Base-by-base conservation (phyloP, 371 early-diverging fungal genomes). In the Mucor velutinosus region DNA sequence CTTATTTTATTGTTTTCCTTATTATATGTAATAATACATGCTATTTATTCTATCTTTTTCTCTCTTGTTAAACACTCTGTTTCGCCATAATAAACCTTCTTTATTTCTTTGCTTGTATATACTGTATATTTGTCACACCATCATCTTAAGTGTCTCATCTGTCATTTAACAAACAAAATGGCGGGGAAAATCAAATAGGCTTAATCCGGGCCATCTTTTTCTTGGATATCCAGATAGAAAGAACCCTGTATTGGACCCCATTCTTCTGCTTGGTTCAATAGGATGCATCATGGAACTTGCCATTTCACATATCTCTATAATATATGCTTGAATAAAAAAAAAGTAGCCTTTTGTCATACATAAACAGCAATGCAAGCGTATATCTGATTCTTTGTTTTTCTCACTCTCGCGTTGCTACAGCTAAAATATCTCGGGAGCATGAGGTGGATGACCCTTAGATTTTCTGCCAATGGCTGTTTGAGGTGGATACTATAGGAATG, bases 81-180 rank as follows among this genome's bases (percentile, higher is more conserved):
- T 41, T 27, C 12, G 27, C 25, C 27, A 19, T 25, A 25, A 53
- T 53, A 53, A 53, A 53, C 23, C 19, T 15, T 12, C 12, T 47
- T 47, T 21, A 4, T 61, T 21, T 43, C 43, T 29, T 39, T 59
- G 10, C 41, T 14, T 59, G 25, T 61, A 10, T 3, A 12, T 35
- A 12, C 7, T 8, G 30, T 35, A 49, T 61, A 49, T 61, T 47
- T 47, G 62, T 61, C 49, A 30, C 45, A 61, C 62, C 19, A 51
- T 14, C 19, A 35, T 27, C 27, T 53, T 15, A 62, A 62, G 51
- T 51, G 62, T 62, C 62, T 62, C 62, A 62, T 62, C 62, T 62
- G 62, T 62, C 62, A 62, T 51, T 51, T 32, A 47, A 27, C 30
- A 49, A 61, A 49, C 43, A 51, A 53, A 53, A 53, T 53, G 53